Base-by-base conservation (phyloP, 2,329 filamentous ascomycete genomes). In the Diaporthe sp. region DNA sequence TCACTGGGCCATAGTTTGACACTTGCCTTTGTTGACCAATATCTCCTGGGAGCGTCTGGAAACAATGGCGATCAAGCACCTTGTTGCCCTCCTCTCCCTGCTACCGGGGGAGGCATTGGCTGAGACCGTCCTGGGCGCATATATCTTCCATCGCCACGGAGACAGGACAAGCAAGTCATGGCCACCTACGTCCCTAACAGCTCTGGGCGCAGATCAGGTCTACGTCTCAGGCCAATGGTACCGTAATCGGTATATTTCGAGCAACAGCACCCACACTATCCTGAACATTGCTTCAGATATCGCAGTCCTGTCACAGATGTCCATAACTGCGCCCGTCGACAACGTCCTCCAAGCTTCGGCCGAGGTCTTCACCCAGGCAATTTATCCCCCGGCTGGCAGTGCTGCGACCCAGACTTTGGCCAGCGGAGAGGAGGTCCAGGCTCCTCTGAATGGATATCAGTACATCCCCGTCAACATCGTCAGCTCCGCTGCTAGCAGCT, bases 101-200 rank as follows among this genome's bases (percentile, higher is more conserved):
- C 76, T 85, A 61, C 79, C 84, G 50, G 78, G 75, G 60, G 78
- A 76, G 64, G 38, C 35, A 7, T 25, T 64, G 33, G 85, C 85
- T 28, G 94, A 97, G 85, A 94, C 92, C 0, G 87, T 97, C 38
- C 88, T 97, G 22, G 95, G 95, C 70, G 92, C 93, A 60, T 97
- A 96, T 83, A 92, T 98, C 84, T 97, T 97, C 87, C 92, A 95
- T 79, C 93, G 96, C 60, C 96, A 98, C 40, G 96, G 96, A 74
- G 96, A 98, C 83, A 92, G 96, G 73, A 96, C 95, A 0, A 86
- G 94, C 77, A 98, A 97, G 86, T 87, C 90, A 25, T 91, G 91
- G 77, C 87, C 91, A 60, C 93, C 93, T 17, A 91, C 94, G 38
- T 89, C 89, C 77, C 85, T 98, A 82, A 98, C 96, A 17, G 89